These are phyloP conservation scores for Botrytis tulipae DNA, from an alignment of 2,329 filamentous ascomycete genomes.

Conservation along the genomic window DNA sequence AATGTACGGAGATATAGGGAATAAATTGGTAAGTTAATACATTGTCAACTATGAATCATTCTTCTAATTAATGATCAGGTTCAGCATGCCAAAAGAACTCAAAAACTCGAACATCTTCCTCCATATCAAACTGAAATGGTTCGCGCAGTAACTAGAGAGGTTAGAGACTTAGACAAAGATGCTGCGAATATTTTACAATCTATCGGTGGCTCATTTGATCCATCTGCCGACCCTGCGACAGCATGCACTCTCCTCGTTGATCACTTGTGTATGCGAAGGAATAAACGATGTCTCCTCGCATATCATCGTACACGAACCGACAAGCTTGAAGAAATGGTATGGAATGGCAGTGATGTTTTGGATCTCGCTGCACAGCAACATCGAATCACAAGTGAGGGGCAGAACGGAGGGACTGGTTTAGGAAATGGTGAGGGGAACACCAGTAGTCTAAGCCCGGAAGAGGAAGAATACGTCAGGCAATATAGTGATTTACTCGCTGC, in stretches of 20 bases:
- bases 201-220: conserved; percentile 70
- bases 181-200: conserved; percentile 64
- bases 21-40: conserved; percentile 57
- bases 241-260: conserved; percentile 89
- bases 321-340: conserved; percentile 90
- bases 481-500: conserved; percentile 92
- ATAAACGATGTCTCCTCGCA: conserved; percentile 91
- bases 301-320: conserved; percentile 90
- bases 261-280: conserved; percentile 90
- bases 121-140: conserved; percentile 92
- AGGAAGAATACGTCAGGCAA: conserved; percentile 91
- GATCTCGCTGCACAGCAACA: conserved; percentile 64
- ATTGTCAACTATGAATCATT: not conserved
- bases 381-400: conserved; percentile 35
- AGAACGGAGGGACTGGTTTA: conserved; percentile 37
- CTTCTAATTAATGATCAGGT: conserved; percentile 55
- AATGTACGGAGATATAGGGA: conserved; percentile 71
- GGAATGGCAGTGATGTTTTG: conserved; percentile 81
- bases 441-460: conserved; percentile 87
- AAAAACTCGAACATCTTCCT: conserved; percentile 80
- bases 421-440: conserved; percentile 52
- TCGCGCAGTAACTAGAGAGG: conserved; percentile 82
- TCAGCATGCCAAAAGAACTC: conserved; percentile 92
- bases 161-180: conserved; percentile 88
- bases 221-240: conserved; percentile 76